Evolutionary conservation across 2,329 filamentous ascomycete species (phyloP), one percentile per base, ranked within the genome.

Genomic region (Alternaria sp.): DNA sequence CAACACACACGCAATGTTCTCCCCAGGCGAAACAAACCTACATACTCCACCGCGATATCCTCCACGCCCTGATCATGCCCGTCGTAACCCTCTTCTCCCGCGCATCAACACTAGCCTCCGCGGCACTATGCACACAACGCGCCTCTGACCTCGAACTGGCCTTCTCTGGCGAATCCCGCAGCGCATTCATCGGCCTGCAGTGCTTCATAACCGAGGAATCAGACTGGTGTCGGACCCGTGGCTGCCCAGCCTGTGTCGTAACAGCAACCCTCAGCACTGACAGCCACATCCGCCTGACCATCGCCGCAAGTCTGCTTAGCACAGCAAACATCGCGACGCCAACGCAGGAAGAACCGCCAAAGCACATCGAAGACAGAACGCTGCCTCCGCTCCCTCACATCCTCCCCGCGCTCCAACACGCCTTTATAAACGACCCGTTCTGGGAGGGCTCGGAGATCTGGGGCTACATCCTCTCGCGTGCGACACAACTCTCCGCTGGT

Each of bases 51-150:
- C 86, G 87, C 70, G 86, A 88, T 64, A 83, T 88, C 57, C 83
- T 88, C 57, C 86, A 88, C 68, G 86, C 86, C 32, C 80, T 88
- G 13, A 81, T 88, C 56, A 83, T 87, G 54, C 87, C 87, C n/a
- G 78, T 89, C 9, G 85, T 87, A 32, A 81, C 86, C 64, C 82
- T 89, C 57, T 86, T 86, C 75, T 81, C 83, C 62, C 85, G 86
- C 66, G 86, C 87, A n/a, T 83, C 83, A 28, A 80, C 80, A 1
- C 80, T 87, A 30, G 87, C 87, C 3, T 79, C 83, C 28, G 81
- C 81, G 21, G 83, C 82, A 1, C 80, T 87, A 10, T 83, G 83
- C 61, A 83, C 81, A 28, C 76, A 77, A 44, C 82, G 82, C 61
- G 80, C 81, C 15, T 81, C 84, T 58, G 86, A 88, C 60, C 81